phyloP scores from a whole-genome alignment of 805 yeast species.

The Saccharomyces paradoxus region DNA sequence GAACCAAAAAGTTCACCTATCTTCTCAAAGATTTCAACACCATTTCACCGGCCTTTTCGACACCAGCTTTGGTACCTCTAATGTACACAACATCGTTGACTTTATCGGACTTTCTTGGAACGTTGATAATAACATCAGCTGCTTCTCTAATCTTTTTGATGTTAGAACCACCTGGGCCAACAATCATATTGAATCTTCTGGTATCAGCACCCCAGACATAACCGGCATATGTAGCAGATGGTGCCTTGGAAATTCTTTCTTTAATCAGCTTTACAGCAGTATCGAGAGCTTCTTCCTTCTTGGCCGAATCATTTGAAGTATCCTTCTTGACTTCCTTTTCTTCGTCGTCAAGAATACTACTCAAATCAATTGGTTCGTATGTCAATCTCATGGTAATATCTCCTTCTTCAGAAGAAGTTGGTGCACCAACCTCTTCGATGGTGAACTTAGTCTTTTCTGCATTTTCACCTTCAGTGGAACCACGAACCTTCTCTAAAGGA shows the following conservation, averaged over 20 bases:
- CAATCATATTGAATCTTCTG: constrained; percentile 47
- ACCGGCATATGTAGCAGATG: constrained; percentile 42
- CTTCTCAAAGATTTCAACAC: constrained; percentile 26
- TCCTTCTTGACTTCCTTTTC: constrained; percentile 43
- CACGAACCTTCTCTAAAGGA: constrained; percentile 42
- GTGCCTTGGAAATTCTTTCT: constrained; percentile 40
- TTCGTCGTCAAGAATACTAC: constrained; percentile 20
- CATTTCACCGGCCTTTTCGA: constrained; percentile 41
- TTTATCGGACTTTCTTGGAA: constrained; percentile 53
- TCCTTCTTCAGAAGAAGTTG: constrained; percentile 22
- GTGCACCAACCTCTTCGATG: constrained; percentile 30
- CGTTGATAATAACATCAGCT: constrained; percentile 49
- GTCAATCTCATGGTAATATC: constrained; percentile 61
- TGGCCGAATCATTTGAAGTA: constrained; percentile 36
- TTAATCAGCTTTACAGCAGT: constrained; percentile 34
- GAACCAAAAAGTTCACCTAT: not conserved
- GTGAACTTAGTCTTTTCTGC: constrained; percentile 40
- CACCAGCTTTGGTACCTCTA: constrained; percentile 51
- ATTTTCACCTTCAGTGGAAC: constrained; percentile 29
- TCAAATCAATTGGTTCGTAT: constrained; percentile 30
- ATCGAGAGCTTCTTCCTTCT: constrained; percentile 40
- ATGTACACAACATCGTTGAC: constrained; percentile 47
- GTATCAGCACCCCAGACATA: constrained; percentile 55
- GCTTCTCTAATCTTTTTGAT: constrained; percentile 52
- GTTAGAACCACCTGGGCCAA: constrained; percentile 71